phyloP scores from a whole-genome alignment of 495 filamentous ascomycete genomes.

The Penicillium flavigenum region DNA sequence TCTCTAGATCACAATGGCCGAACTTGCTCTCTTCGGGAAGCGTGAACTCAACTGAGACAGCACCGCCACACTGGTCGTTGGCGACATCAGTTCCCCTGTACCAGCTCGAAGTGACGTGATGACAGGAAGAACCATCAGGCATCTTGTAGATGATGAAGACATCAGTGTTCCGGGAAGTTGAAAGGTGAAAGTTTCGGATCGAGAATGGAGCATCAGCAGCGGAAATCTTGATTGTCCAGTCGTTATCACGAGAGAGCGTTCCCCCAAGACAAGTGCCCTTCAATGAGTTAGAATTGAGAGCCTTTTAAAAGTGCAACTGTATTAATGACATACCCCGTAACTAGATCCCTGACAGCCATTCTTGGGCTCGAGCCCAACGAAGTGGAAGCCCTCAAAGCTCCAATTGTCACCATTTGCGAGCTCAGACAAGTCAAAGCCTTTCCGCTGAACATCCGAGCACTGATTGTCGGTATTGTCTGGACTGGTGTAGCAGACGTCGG shows the following conservation, averaged over 20 bases:
- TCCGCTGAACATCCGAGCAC: slow-evolving; percentile 61
- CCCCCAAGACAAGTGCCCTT: slow-evolving; percentile 67
- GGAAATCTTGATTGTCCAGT: slow-evolving; percentile 48
- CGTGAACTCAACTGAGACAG: slow-evolving; percentile 70
- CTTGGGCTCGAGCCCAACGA: slow-evolving; percentile 65
- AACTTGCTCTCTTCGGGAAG: slow-evolving; percentile 58
- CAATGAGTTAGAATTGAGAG: slow-evolving; percentile 4
- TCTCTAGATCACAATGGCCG: slow-evolving; percentile 63
- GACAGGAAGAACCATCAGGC: slow-evolving; percentile 75
- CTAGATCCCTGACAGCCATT: slow-evolving; percentile 47
- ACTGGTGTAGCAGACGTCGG: slow-evolving; percentile 60
- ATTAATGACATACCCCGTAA: slow-evolving; percentile 38
- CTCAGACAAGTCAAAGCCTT: slow-evolving; percentile 72
- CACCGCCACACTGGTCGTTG: slow-evolving; percentile 91
- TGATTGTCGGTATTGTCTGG: slow-evolving; percentile 77
- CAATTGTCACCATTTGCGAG: slow-evolving; percentile 59
- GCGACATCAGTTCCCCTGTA: slow-evolving; percentile 61
- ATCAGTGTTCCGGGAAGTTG: slow-evolving; percentile 67
- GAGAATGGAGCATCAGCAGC: slow-evolving; percentile 64
- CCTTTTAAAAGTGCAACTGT: background rate
- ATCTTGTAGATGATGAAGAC: slow-evolving; percentile 81
- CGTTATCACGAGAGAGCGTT: slow-evolving; percentile 42
- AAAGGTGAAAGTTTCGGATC: slow-evolving; percentile 67
- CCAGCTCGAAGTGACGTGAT: slow-evolving; percentile 64
- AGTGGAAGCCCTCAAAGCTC: slow-evolving; percentile 66